Base-by-base conservation (phyloP, 352 stramenopile genomes). In the Phytophthora ohioensis region DNA sequence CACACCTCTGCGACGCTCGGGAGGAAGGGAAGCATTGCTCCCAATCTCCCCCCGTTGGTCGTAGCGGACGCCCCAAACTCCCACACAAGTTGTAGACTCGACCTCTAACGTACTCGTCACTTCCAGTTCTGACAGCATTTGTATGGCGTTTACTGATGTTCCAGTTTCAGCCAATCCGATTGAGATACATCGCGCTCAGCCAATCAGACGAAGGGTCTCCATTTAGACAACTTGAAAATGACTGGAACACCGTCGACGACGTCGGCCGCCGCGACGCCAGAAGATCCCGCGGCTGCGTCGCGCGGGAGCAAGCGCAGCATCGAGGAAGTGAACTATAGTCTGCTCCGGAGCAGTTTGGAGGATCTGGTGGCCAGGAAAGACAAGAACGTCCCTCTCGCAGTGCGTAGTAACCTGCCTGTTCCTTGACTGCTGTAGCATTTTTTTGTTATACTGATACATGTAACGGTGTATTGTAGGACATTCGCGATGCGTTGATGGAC, bases 401-500 rank as follows among this genome's bases (percentile, higher is more conserved):
- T 92, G 64, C 57, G 79, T 85, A n/a, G n/a, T 43, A 39, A 30
- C 4, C 17, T 35, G 10, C 8, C 10, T 67, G 6, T 65, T 36
- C 15, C 1, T 38, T 9, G n/a, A 53, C 38, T 64, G 13, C 21
- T 41, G 27, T 32, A 11, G 4, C 9, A 48, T 38, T 67, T 27
- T 27, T 27, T 27, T 27, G 21, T 27, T 52, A 41, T 3, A 31
- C 41, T 67, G 41, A 47, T 36, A 27, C 21, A 1, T 27, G 21
- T 27, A 8, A 39, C 49, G 9, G 31, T 5, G 27, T 42, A 13
- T 3, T 4, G 8, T 34, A 93, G 85, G 77, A 91, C 30, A 76
- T 93, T 54, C 85, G 85, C 30, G 81, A 92, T 79, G 69, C 79
- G 32, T 59, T 93, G 57, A 81, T 89, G 64, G 78, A 88, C 51